A percentile compares a stretch with the other conserved stretches of the same genome.
phyloP scores from a whole-genome alignment of 164 flowering plant genomes.

The Vitis riparia region DNA sequence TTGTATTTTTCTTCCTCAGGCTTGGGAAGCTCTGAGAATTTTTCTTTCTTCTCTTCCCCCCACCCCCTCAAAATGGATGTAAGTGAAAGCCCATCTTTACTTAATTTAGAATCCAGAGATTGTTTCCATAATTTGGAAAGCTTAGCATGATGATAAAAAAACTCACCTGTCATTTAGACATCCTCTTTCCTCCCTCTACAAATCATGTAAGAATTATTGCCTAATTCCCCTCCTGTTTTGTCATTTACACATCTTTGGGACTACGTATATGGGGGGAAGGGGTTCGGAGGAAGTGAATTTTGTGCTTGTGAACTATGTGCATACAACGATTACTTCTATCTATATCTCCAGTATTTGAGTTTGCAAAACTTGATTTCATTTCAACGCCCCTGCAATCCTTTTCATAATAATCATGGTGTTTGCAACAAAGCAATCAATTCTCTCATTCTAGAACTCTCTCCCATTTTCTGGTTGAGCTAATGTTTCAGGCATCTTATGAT shows the following conservation, averaged over 20 bases:
- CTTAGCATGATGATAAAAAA: constrained; percentile 1
- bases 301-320: constrained; percentile 6
- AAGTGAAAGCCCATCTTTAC: not conserved
- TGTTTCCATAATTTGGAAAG: constrained; percentile 22
- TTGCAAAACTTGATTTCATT: not conserved
- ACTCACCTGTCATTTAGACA: constrained; percentile 9
- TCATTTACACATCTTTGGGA: not conserved
- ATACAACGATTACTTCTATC: too few relatives aligned
- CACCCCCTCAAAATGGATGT: too few relatives aligned
- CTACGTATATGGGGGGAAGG: constrained; percentile 2
- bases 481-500: too few relatives aligned
- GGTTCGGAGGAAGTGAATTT: constrained; percentile 7
- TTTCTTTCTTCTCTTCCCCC: not conserved
- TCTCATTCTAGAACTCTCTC: too few relatives aligned
- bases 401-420: too few relatives aligned
- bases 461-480: too few relatives aligned
- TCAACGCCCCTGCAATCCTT: not conserved
- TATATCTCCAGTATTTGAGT: not conserved
- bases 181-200: constrained; percentile 3
- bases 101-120: constrained; percentile 35
- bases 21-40: too few relatives aligned
- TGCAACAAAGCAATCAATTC: too few relatives aligned
- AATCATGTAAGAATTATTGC: constrained; percentile 10
- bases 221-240: constrained; percentile 9
- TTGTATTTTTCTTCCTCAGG: too few relatives aligned